Base-by-base conservation (phyloP, 1,284 basidiomycete genomes). In the Pyrrhoderma lamaoense region DNA sequence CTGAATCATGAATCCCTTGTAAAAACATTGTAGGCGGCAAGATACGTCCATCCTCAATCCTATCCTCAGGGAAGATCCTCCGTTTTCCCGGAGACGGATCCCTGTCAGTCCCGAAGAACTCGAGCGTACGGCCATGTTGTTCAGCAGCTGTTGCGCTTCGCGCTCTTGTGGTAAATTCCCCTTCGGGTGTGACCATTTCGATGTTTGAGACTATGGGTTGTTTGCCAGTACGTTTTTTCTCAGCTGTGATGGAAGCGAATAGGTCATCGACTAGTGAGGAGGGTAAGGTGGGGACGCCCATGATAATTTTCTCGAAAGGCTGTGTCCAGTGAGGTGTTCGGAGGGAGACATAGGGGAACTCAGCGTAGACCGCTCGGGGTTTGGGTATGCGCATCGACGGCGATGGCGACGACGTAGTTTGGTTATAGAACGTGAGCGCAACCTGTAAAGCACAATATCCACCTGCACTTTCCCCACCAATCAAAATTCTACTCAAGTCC, bases 71-170 rank as follows among this genome's bases (percentile, higher is more conserved):
- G 36, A 34, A 22, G 40, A 53, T 23, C 18, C 46, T 25, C 14
- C 47, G 38, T 35, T 48, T 53, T 19, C 47, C 47, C 7, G 47
- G 40, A 3, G 39, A 25, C 19, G 38, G 36, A 37, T 53, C 51
- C 5, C 45, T 22, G 31, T 53, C 52, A 19, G 46, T 8, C 14
- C 47, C 52, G 13, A 49, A 27, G 22, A 52, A 16, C 27, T 53
- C 52, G 34, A 53, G 47, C 16, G 36, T 39, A 7, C 47, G 52
- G 18, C 52, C 52, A n/a, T 49, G 52, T 21, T 53, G 52, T 25
- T 37, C 16, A 13, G 27, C 37, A 4, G 37, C 39, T 35, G 39
- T 23, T 19, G 52, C 47, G 49, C 48, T 31, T 3, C 14, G 25
- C 3, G 27, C 42, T 8, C 52, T 46, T 2, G 25, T 23, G 4